Evolutionary conservation across 805 yeast species (phyloP), one percentile per base, ranked within the genome.

Genomic region (Phaffomyces antillensis): DNA sequence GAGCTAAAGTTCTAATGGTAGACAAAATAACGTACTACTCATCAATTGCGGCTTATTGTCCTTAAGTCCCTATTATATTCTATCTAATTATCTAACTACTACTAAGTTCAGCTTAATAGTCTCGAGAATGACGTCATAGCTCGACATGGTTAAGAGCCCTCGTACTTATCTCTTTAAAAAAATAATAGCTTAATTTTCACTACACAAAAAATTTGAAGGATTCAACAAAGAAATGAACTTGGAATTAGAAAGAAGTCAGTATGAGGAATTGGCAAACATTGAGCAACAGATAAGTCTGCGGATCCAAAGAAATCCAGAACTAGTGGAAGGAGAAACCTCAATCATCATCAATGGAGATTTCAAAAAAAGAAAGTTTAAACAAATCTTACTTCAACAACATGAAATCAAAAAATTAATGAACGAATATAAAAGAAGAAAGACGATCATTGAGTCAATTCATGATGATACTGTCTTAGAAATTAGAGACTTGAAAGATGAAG

Each of bases 231-330:
- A 23, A 32, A 52, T 56, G 61, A 41, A 67, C 4, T 32, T 73
- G 31, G 81, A 77, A 40, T 50, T 51, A 4, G 59, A 61, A 34
- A 57, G 81, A 41, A 44, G 52, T 4, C 45, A 64, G 1, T 47
- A 77, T 8, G 88, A 82, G 54, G 93, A 85, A 57, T 61, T 86
- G 17, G 95, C 90, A 50, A 64, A 77, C 3, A 72, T 91, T 4
- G 95, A 90, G 54, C 55, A 64, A 26, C 87, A 87, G 0, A 70
- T 88, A 0, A 62, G 83, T 0, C 73, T 72, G 39, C 66, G 97
- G 43, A 64, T 88, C 5, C 67, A 70, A 41, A 56, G 79, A 45
- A 83, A 85, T 54, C 89, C 91, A 0, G 68, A 65, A 16, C 47
- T 86, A 2, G 45, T 52, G 37, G 46, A 52, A 50, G 59, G 59